phyloP scores from a whole-genome alignment of 371 early-diverging fungal species.

The Rhizopus stolonifer region DNA sequence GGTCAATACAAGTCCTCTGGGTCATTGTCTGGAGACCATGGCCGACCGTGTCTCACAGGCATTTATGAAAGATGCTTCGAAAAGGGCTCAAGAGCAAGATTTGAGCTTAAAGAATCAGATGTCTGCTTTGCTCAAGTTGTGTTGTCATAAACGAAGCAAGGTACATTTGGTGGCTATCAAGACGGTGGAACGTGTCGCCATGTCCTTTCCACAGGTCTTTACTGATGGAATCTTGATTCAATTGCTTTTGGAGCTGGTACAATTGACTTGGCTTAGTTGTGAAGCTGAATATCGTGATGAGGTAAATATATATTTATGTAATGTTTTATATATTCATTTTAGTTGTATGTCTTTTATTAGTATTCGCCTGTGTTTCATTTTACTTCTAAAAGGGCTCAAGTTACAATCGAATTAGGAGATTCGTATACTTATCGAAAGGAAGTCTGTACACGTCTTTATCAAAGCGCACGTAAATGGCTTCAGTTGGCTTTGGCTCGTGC shows the following conservation, averaged over 20 bases:
- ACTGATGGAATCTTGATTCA: slow-evolving; percentile 64
- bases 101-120: slow-evolving; percentile 56
- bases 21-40: slow-evolving; percentile 68
- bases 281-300: slow-evolving; percentile 81
- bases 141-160: slow-evolving; percentile 69
- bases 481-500: slow-evolving; percentile 48
- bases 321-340: too few species aligned
- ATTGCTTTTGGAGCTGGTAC: slow-evolving; percentile 72
- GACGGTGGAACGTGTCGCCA: slow-evolving; percentile 53
- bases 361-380: slow-evolving; percentile 78
- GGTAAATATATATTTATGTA: slow-evolving; percentile 1
- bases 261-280: slow-evolving; percentile 79
- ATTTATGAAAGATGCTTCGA: slow-evolving; percentile 57
- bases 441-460: slow-evolving; percentile 61
- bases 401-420: slow-evolving; percentile 77
- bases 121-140: slow-evolving; percentile 59
- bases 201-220: slow-evolving; percentile 69
- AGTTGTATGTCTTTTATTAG: slow-evolving; percentile 13
- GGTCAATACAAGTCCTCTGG: slow-evolving; percentile 59
- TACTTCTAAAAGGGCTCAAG: slow-evolving; percentile 60
- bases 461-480: slow-evolving; percentile 72
- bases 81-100: slow-evolving; percentile 48
- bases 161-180: slow-evolving; percentile 66
- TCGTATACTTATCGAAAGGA: slow-evolving; percentile 74
- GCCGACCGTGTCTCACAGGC: slow-evolving; percentile 60